Evolutionary conservation across 495 filamentous ascomycete genomes (phyloP), one percentile per base, ranked within the genome.

Genomic region (Podospora didyma): DNA sequence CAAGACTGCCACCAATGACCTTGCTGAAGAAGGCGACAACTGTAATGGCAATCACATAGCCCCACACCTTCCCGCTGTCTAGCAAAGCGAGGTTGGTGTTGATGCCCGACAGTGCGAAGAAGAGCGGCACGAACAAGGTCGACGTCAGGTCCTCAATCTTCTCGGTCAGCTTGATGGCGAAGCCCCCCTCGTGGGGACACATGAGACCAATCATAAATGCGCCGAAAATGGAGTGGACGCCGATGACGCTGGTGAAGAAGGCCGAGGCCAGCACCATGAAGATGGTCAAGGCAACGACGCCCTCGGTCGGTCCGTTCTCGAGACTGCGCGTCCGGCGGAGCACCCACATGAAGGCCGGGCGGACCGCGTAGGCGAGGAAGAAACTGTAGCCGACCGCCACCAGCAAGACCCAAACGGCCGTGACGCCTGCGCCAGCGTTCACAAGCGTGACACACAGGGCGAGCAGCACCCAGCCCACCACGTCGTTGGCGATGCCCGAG

Each of bases 401-500:
- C 14, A 97, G 78, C 1, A 97, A 73, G 19, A 96, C 87, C 63
- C 83, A 97, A 10, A 97, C 75, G 2, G 92, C 90, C 1, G 89
- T 87, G 12, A 97, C 68, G 1, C 92, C 92, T 54, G 80, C 85
- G 17, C 86, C 86, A 2, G 90, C 88, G 62, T 97, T 97, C 48
- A 96, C 92, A 41, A 97, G 74, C 2, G 92, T 89, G 35, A 97
- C 92, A 62, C 91, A 96, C 34, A 97, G 82, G 1, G 92, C 92
- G 3, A 97, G 85, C 34, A 97, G 75, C 61, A 97, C 85, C 92
- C 92, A 97, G 45, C 92, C 92, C 41, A 60, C 58, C 16, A 96
- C 90, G 66, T 97, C 92, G 58, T 97, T 97, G 9, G 90, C 91
- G 26, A 96, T 92, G 44, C 92, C 92, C 12, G 92, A 92, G 3